Evolutionary conservation across 192 early-diverging fungal genomes (phyloP).

Genomic region (Podila verticillata): DNA sequence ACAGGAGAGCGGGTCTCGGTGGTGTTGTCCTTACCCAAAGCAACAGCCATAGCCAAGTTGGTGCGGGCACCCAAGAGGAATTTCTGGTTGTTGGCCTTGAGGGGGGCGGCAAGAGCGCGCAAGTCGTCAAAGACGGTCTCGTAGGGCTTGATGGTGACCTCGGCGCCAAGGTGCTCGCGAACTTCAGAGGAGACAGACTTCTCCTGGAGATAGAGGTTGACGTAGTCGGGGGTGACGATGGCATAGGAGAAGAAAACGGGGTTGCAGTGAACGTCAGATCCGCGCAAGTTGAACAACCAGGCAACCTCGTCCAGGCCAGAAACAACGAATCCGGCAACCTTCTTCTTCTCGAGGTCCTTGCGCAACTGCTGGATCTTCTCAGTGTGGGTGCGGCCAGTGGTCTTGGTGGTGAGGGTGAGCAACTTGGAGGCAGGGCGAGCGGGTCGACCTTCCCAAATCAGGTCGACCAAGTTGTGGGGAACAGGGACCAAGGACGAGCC

Average conservation of each 20-base stretch:
- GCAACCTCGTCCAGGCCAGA: conserved; percentile 95
- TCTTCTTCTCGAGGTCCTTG: conserved; percentile 69
- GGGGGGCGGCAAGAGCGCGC: conserved; percentile 33
- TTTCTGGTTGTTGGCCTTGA: conserved; percentile 52
- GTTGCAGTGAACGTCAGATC: conserved; percentile 95
- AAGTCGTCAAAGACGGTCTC: conserved; percentile 82
- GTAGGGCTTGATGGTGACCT: conserved; percentile 79
- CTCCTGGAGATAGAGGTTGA: conserved; percentile 82
- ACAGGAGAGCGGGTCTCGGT: conserved; percentile 74
- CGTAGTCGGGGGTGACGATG: conserved; percentile 74
- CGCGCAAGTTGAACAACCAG: conserved; percentile 97
- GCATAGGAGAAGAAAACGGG: conserved; percentile 97
- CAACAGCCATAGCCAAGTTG: conserved; percentile 45
- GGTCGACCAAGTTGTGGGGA: conserved; percentile 82
- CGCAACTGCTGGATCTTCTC: conserved; percentile 83
- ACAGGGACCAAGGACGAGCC: conserved; percentile 78
- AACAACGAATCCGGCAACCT: conserved; percentile 79
- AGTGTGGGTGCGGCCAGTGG: conserved; percentile 49
- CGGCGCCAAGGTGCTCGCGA: conserved; percentile 64
- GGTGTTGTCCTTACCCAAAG: conserved; percentile 58
- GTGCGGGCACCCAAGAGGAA: conserved; percentile 33
- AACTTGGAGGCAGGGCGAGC: conserved; percentile 64
- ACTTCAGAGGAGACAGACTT: conserved; percentile 73
- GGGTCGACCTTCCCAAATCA: conserved; percentile 85
- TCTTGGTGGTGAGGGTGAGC: conserved; percentile 32